phyloP scores from a whole-genome alignment of 768 basidiomycete genomes.

The Stropharia rugosoannulata region DNA sequence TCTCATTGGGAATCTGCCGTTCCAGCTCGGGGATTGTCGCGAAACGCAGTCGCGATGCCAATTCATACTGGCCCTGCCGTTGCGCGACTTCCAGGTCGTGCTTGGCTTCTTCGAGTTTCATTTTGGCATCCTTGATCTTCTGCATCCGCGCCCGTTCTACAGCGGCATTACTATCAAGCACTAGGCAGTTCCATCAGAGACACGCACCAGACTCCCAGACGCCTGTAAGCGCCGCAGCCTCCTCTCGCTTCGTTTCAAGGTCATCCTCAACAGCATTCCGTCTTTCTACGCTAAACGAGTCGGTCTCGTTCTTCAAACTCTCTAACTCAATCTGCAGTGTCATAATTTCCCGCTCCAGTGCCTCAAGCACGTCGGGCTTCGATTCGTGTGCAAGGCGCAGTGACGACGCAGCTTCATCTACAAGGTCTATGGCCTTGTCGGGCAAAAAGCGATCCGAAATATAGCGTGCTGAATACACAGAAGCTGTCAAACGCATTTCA shows the following conservation, averaged over 20 bases:
- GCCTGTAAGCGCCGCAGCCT: conserved; percentile 58
- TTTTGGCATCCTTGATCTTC: conserved; percentile 69
- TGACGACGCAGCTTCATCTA: conserved; percentile 91
- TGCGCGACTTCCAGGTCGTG: conserved; percentile 87
- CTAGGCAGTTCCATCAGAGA: not conserved
- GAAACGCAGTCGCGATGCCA: conserved; percentile 81
- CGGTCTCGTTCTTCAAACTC: conserved; percentile 84
- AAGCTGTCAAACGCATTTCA: conserved; percentile 45
- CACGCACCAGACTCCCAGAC: conserved; percentile 73
- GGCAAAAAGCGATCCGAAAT: conserved; percentile 87
- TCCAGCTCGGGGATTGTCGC: conserved; percentile 83
- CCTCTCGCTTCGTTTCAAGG: conserved; percentile 56
- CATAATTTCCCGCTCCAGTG: conserved; percentile 78
- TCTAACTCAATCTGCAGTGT: conserved; percentile 90
- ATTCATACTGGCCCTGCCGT: conserved; percentile 83
- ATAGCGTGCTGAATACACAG: conserved; percentile 82
- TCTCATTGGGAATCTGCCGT: conserved; percentile 61
- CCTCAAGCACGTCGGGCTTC: conserved; percentile 84
- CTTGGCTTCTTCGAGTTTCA: conserved; percentile 78
- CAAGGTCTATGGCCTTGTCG: conserved; percentile 89
- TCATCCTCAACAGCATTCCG: conserved; percentile 64
- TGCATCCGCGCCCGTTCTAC: conserved; percentile 69
- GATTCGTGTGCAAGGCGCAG: conserved; percentile 86
- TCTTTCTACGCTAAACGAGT: conserved; percentile 80
- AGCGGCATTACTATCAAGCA: not conserved